Base-by-base conservation (phyloP, 768 basidiomycete genomes). In the Mycena leptocephala region DNA sequence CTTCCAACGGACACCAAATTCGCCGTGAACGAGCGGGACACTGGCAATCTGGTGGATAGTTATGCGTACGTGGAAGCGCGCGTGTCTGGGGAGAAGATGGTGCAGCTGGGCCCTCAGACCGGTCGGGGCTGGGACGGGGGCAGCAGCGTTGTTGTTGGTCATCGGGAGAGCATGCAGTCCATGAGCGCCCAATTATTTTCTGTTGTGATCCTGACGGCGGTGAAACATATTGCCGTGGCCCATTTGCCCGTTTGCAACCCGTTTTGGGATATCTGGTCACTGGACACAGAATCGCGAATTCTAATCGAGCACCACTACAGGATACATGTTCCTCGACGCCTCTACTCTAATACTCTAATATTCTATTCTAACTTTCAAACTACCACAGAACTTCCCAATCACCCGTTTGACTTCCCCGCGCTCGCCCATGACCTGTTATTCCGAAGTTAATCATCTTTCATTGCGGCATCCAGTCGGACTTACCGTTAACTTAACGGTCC, bases 361-460 rank as follows among this genome's bases (percentile, higher is more conserved):
- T 63, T 81, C 69, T 64, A 89, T 70, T 39, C 80, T 74, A 41
- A 84, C 88, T 18, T 84, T 86, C 46, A 95, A 79, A 28, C 78
- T 80, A 59, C 80, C 83, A 64, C 93, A 90, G 41, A 98, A 89
- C 79, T 83, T 89, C 71, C 85, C 84, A 48, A 92, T 89, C 37
- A 91, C 87, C 73, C 90, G 84, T 78, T 86, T 89, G 62, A 96
- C 92, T 83, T 97, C 95, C 16, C 96, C 96, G 55, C 93, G 88
- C 82, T 95, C 94, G 11, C 97, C 97, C 97, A 99, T 99, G 33
- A 95, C 43, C 64, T 65, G 46, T 35, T n/a, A n/a, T n/a, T n/a
- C 30, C 32, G 7, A 11, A 13, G n/a, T n/a, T n/a, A n/a, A n/a
- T n/a, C n/a, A n/a, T n/a, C n/a, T n/a, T n/a, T n/a, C n/a, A n/a